phyloP scores from a whole-genome alignment of 139 green algal species.

The Medakamo hakoo region DNA sequence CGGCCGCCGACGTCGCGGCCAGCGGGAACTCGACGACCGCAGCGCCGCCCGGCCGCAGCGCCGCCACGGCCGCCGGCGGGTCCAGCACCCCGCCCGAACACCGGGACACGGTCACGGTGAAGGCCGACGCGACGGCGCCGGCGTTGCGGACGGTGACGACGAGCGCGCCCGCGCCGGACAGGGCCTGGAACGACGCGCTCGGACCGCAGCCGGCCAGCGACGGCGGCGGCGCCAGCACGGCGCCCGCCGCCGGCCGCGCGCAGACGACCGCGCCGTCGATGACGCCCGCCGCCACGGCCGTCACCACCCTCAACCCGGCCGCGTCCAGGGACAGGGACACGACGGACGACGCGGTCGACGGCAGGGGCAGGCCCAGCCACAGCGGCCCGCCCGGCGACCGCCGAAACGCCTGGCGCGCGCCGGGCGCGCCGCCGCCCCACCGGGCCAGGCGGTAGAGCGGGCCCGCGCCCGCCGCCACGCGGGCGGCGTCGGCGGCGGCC shows the following conservation, averaged over 20 bases:
- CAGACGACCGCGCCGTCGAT: neutral
- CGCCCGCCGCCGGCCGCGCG: no score
- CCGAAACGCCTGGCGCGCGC: constrained; percentile 6
- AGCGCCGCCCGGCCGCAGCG: no score
- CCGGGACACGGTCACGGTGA: constrained; percentile 10
- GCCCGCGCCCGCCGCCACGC: constrained; percentile 19
- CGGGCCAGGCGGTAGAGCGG: constrained; percentile 37
- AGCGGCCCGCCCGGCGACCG: neutral
- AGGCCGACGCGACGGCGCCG: constrained; percentile 27
- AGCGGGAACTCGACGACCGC: neutral
- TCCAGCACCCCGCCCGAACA: neutral
- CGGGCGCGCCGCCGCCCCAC: constrained; percentile 17
- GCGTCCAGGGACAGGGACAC: neutral
- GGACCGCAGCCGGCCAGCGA: no score
- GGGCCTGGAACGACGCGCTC: constrained; percentile 31
- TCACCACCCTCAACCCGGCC: neutral
- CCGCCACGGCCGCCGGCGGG: no score
- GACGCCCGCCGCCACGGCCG: no score
- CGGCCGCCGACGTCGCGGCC: neutral
- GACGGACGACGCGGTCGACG: neutral
- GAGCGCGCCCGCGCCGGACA: constrained; percentile 34
- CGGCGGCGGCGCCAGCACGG: neutral
- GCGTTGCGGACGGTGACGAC: constrained; percentile 32
- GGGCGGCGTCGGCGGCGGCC: constrained; percentile 17
- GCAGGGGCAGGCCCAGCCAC: neutral